A percentile compares a stretch with the other conserved stretches of the same genome.
phyloP scores from a whole-genome alignment of 2,329 filamentous ascomycete species.

The Ceratocystis destructans region DNA sequence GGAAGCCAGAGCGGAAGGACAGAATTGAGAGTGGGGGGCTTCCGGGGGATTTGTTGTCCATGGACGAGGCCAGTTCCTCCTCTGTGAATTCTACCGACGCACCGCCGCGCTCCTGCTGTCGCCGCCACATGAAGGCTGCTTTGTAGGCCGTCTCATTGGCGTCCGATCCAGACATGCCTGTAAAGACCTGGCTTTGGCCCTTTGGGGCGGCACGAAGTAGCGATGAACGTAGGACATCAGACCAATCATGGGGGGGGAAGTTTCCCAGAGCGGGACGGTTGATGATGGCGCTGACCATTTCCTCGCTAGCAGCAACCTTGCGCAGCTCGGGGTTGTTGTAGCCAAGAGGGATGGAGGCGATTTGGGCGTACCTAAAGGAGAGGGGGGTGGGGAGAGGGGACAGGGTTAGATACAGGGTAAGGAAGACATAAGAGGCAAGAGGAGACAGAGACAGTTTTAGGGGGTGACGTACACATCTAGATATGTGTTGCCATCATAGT shows the following conservation, averaged over 20 bases:
- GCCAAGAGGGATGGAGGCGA: slow-evolving; percentile 70
- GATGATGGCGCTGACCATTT: slow-evolving; percentile 61
- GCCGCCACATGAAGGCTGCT: slow-evolving; percentile 71
- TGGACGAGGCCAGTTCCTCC: slow-evolving; percentile 52
- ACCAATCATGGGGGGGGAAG: slow-evolving; percentile 67
- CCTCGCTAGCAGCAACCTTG: slow-evolving; percentile 49
- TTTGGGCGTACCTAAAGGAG: slow-evolving; percentile 52
- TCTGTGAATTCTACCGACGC: slow-evolving; percentile 54
- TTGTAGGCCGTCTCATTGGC: slow-evolving; percentile 80
- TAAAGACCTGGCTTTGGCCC: slow-evolving; percentile 68
- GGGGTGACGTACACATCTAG: slow-evolving; percentile 49
- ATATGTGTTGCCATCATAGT: slow-evolving; percentile 56
- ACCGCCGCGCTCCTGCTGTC: slow-evolving; percentile 58
- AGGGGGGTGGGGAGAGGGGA: too few relatives aligned
- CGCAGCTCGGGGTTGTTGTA: slow-evolving; percentile 65
- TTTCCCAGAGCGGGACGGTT: slow-evolving; percentile 70
- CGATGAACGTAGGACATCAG: slow-evolving; percentile 54
- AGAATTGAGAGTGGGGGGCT: slow-evolving; percentile 63
- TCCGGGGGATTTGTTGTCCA: slow-evolving; percentile 60
- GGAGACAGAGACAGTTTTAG: neutral
- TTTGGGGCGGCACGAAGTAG: slow-evolving; percentile 60
- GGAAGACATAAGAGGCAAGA: neutral
- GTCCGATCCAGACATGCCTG: slow-evolving; percentile 63
- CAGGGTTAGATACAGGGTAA: neutral
- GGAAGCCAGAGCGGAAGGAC: slow-evolving; percentile 66